Conservation (phyloP, 805 yeast species). For the Spathaspora sp. region DNA sequence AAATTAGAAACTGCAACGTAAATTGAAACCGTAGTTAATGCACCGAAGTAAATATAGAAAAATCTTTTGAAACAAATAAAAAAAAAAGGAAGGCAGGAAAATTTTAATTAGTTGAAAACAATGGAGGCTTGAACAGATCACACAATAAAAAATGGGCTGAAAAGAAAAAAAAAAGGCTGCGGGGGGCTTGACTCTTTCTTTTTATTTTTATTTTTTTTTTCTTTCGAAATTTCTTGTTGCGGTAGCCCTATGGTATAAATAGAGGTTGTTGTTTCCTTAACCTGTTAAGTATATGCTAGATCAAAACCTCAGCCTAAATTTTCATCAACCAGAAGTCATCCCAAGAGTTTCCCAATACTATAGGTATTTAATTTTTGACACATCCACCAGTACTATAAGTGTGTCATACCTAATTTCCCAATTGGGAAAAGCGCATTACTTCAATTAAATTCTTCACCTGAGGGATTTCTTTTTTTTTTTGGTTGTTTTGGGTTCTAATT, state of each 20-base stretch:
- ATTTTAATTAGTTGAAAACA: neutral
- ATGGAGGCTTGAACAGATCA: neutral
- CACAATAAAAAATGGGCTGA: neutral
- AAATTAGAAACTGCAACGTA: neutral
- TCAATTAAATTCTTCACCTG: neutral
- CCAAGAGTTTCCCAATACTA: neutral
- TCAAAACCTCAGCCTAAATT: neutral
- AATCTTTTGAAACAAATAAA: neutral
- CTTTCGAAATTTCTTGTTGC: neutral
- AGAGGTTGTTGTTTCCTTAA: neutral
- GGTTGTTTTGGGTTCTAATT: neutral
- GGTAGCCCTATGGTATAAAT: neutral
- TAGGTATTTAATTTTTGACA: neutral
- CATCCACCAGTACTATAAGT: neutral
- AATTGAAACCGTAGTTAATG: neutral
- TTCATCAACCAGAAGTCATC: neutral
- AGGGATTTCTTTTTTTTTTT: neutral
- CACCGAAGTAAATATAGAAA: neutral
- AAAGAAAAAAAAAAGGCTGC: neutral
- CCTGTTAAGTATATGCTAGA: neutral
- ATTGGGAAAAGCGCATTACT: neutral
- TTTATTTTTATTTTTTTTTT: neutral
- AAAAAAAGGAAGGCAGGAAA: neutral
- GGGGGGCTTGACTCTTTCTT: neutral
- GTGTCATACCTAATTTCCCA: neutral